Evolutionary conservation across 306 rosid genomes (phyloP).

Genomic region (Sphenostylis stenocarpa): DNA sequence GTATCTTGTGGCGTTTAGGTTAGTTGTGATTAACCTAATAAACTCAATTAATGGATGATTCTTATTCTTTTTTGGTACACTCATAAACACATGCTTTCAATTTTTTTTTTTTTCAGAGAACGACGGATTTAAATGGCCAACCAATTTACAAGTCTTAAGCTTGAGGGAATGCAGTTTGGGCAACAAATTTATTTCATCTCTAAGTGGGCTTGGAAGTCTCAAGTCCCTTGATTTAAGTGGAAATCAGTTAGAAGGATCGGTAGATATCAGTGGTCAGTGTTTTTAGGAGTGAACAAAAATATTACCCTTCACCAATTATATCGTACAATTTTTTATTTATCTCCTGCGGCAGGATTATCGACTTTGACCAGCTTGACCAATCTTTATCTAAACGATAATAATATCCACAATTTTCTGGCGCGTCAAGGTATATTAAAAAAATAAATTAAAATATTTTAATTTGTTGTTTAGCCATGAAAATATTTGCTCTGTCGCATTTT

Average conservation of each 20-base stretch:
- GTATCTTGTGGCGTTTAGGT: neutral
- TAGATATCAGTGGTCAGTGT: neutral
- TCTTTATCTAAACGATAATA: neutral
- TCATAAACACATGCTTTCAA: neutral
- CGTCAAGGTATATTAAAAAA: slow-evolving; percentile 15
- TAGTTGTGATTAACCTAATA: too few relatives aligned
- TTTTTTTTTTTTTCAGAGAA: neutral
- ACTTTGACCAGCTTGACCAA: neutral
- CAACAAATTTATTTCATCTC: neutral
- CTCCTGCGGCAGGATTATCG: neutral
- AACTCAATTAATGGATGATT: neutral
- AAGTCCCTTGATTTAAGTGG: neutral
- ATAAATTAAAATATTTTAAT: too few relatives aligned
- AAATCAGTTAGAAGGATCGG: neutral
- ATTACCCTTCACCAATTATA: too few relatives aligned
- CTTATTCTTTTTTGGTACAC: neutral
- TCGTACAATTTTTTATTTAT: neutral
- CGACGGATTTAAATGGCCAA: neutral
- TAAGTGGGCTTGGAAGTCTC: neutral
- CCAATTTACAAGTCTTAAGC: neutral
- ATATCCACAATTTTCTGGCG: neutral
- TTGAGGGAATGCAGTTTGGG: neutral
- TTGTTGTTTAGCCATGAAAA: too few relatives aligned
- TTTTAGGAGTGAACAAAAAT: too few relatives aligned
- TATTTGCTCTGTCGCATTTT: too few relatives aligned